Percentiles rank a stretch among this genome's conserved stretches.
Conservation (phyloP, 2,329 filamentous ascomycete species). For the Claviceps sorghi region DNA sequence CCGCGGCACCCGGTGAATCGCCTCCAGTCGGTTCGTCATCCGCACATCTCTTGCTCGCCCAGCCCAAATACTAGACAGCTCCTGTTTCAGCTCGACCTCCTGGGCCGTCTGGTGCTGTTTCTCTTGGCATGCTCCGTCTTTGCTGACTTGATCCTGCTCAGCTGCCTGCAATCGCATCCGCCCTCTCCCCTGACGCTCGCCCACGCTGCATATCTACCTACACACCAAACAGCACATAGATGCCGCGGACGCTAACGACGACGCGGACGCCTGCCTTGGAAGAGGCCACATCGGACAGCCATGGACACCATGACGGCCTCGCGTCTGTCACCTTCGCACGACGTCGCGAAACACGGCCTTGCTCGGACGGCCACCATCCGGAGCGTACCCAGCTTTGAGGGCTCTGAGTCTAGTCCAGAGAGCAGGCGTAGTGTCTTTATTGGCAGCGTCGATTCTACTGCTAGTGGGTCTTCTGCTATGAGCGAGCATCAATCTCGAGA, state of each 20-base stretch:
- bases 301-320: constrained; percentile 25
- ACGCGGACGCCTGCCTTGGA: constrained; percentile 23
- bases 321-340: constrained; percentile 8
- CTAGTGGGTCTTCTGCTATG: constrained; percentile 31
- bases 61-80: neutral
- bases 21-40: neutral
- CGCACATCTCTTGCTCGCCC: constrained; percentile 8
- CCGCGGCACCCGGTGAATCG: neutral
- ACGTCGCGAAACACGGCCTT: constrained; percentile 19
- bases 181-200: too few species aligned
- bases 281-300: constrained; percentile 15
- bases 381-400: constrained; percentile 41
- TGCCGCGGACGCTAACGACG: constrained; percentile 17
- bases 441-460: constrained; percentile 40
- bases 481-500: constrained; percentile 15
- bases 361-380: constrained; percentile 35
- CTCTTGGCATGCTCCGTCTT: neutral
- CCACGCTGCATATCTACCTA: neutral
- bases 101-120: too few species aligned
- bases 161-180: neutral
- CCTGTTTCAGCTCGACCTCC: too few species aligned
- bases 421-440: constrained; percentile 38
- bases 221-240: constrained; percentile 9
- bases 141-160: neutral
- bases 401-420: constrained; percentile 29